Evolutionary conservation across 192 early-diverging fungal genomes (phyloP).

Genomic region (Coemansia sp.): DNA sequence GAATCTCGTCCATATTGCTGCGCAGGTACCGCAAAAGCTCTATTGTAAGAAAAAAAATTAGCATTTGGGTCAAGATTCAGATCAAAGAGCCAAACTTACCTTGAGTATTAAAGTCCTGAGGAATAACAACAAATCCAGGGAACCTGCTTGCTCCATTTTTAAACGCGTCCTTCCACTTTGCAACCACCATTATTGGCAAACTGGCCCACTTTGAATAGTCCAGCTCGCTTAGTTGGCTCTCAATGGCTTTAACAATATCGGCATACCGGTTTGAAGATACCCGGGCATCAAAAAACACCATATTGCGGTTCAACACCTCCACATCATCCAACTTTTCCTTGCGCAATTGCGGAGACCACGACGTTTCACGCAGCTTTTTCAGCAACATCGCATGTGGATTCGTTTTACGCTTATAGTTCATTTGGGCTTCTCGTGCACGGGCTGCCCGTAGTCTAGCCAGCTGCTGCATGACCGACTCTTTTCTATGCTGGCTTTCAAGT

Average conservation of each 20-base stretch:
- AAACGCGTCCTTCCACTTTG: slow-evolving; percentile 22
- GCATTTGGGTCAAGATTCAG: background rate
- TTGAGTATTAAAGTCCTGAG: slow-evolving; percentile 6
- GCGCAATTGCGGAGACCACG: slow-evolving; percentile 8
- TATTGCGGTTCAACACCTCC: slow-evolving; percentile 14
- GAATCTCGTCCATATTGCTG: slow-evolving; percentile 13
- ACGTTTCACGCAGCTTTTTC: slow-evolving; percentile 14
- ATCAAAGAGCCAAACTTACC: slow-evolving; percentile 9
- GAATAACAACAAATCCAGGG: slow-evolving; percentile 39
- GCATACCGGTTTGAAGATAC: slow-evolving; percentile 20
- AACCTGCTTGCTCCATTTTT: slow-evolving; percentile 12
- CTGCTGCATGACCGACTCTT: background rate
- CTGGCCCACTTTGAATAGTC: slow-evolving; percentile 29
- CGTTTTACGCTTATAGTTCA: slow-evolving; percentile 18
- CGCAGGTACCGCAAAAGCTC: slow-evolving; percentile 20
- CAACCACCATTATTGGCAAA: slow-evolving; percentile 47
- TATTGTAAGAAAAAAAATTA: slow-evolving; percentile 1
- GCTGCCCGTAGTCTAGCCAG: slow-evolving; percentile 22
- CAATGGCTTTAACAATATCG: slow-evolving; percentile 13
- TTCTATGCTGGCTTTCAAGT: slow-evolving; percentile 11
- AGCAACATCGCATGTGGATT: slow-evolving; percentile 16
- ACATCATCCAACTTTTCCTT: slow-evolving; percentile 10
- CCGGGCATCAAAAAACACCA: slow-evolving; percentile 32
- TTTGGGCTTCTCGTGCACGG: slow-evolving; percentile 28
- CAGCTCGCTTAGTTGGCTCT: slow-evolving; percentile 27